Percentiles rank a stretch among this genome's conserved stretches.
phyloP scores from a whole-genome alignment of 768 basidiomycete species.

The Amanita pseudoporphyria region DNA sequence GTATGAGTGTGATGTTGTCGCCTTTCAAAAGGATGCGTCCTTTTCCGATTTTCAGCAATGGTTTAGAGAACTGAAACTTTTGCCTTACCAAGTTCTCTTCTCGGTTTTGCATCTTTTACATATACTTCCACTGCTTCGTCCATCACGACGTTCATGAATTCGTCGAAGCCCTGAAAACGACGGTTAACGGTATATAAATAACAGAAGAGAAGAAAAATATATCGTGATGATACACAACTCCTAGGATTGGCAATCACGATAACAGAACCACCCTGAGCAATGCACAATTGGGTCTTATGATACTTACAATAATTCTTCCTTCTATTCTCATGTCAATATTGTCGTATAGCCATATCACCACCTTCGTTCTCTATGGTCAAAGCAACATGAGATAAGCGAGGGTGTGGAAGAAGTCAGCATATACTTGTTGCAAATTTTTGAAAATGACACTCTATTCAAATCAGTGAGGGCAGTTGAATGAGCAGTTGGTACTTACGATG shows the following conservation, averaged over 20 bases:
- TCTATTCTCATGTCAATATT: conserved; percentile 96
- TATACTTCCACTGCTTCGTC: conserved; percentile 92
- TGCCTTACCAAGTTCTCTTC: conserved; percentile 68
- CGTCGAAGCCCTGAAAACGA: conserved; percentile 80
- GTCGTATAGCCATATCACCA: conserved; percentile 94
- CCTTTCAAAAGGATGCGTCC: conserved; percentile 95
- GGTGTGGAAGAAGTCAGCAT: conserved; percentile 3
- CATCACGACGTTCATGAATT: conserved; percentile 98
- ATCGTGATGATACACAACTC: background rate
- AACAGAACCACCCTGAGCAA: background rate
- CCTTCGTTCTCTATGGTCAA: conserved; percentile 58
- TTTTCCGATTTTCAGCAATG: conserved; percentile 20
- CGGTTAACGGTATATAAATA: conserved; percentile 8
- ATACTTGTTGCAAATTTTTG: conserved; percentile 88
- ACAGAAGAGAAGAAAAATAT: background rate
- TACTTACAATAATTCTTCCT: conserved; percentile 87
- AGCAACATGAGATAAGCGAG: conserved; percentile 7
- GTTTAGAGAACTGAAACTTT: conserved; percentile 5
- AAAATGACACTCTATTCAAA: conserved; percentile 82
- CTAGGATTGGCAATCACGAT: background rate
- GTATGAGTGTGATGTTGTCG: conserved; percentile 97
- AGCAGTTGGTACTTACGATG: conserved; percentile 59
- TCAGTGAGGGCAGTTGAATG: background rate
- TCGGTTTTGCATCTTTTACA: conserved; percentile 81
- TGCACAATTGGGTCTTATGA: too few species aligned